Percentiles rank a stretch among this genome's conserved stretches.
These are phyloP conservation scores for Beverwykella pulmonaria DNA, from an alignment of 495 filamentous ascomycete genomes.

Conservation along the genomic window DNA sequence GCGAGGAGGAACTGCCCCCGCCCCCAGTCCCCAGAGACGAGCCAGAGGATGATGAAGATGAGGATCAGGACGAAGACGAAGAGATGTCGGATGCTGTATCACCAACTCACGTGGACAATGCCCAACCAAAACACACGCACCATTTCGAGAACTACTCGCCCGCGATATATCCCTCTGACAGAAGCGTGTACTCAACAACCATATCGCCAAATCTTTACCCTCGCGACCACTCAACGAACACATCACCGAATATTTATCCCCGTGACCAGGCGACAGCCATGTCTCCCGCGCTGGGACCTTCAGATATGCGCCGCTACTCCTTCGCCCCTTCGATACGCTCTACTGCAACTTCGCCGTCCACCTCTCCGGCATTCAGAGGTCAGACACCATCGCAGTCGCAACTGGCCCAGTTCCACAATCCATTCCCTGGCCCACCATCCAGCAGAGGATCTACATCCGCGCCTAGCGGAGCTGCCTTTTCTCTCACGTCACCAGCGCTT, in stretches of 20 bases:
- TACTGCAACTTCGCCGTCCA: slow-evolving; percentile 32
- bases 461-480: slow-evolving; percentile 14
- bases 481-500: slow-evolving; percentile 30
- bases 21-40: neutral
- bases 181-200: slow-evolving; percentile 31
- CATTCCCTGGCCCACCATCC: slow-evolving; percentile 23
- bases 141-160: slow-evolving; percentile 31
- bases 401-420: slow-evolving; percentile 29
- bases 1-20: neutral
- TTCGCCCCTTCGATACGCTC: slow-evolving; percentile 35
- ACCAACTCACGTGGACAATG: slow-evolving; percentile 11
- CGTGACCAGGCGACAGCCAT: slow-evolving; percentile 31
- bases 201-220: slow-evolving; percentile 27
- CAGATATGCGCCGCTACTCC: slow-evolving; percentile 33
- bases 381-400: slow-evolving; percentile 28
- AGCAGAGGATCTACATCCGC: slow-evolving; percentile 27
- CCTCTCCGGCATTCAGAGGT: slow-evolving; percentile 35
- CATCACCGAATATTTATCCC: slow-evolving; percentile 27
- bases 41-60: slow-evolving; percentile 31
- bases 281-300: slow-evolving; percentile 30
- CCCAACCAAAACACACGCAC: slow-evolving; percentile 21
- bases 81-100: slow-evolving; percentile 40
- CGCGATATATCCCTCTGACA: slow-evolving; percentile 32
- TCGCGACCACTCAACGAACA: slow-evolving; percentile 24
- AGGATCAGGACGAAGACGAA: slow-evolving; percentile 43